Evolutionary conservation across 192 early-diverging fungal species (phyloP), one percentile per base, ranked within the genome.

Genomic region (Diversispora epigaea): DNA sequence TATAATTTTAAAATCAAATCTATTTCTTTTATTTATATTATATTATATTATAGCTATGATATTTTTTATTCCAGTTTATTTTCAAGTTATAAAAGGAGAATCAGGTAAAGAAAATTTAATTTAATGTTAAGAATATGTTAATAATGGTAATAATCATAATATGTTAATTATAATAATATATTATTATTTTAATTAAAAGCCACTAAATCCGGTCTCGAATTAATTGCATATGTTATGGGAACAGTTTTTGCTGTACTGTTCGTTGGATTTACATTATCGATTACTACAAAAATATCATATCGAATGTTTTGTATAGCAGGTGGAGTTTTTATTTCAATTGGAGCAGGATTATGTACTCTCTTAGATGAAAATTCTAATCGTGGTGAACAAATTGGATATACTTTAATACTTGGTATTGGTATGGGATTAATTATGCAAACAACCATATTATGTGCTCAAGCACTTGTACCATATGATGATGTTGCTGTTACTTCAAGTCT

Each of bases 21-120:
- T 82, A 0, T 89, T 89, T 45, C 84, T 87, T 64, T 85, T 83
- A 2, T 81, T 89, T n/a, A n/a, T n/a, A n/a, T 32, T 32, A 32
- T 32, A 32, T 32, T 32, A 32, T 32, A 32, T 32, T 32, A 32
- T 32, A 32, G 25, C 25, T 32, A 32, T 17, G 0, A 85, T 91
- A 17, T 95, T 89, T 78, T 96, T 94, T 79, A 76, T 91, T n/a
- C 89, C 92, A 41, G 77, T 89, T 58, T 96, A 91, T 80, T 94
- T 95, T 79, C 90, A 95, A 78, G 84, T 97, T 58, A 91, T 95
- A 25, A 83, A 89, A 66, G 90, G 87, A 44, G 87, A 90, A 41
- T 75, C 82, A n/a, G 65, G 65, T 67, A 67, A 9, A 22, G 45
- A 7, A 44, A 54, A 17, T 17, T 54, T 14, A 11, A 17, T 17